Percentiles rank a stretch among this genome's conserved stretches.
These are phyloP conservation scores for Xylaria flabelliformis DNA, from an alignment of 495 filamentous ascomycete genomes.

Conservation along the genomic window DNA sequence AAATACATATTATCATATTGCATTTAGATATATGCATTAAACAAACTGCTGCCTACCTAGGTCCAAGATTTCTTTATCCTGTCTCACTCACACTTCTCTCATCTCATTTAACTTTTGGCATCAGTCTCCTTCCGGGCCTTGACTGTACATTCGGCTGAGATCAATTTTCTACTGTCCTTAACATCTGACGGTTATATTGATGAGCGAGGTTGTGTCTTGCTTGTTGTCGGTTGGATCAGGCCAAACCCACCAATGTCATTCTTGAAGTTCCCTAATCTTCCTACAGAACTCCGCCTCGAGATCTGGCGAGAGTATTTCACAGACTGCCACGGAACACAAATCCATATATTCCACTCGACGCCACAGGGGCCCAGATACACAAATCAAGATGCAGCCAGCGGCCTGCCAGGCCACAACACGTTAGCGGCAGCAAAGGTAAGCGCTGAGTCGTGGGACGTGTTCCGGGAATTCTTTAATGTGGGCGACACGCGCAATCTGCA, in stretches of 20 bases:
- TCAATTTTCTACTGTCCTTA: background rate
- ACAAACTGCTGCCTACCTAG: background rate
- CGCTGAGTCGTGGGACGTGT: conserved; percentile 2
- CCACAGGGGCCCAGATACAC: background rate
- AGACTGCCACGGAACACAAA: conserved; percentile 8
- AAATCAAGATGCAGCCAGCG: background rate
- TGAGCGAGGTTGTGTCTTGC: background rate
- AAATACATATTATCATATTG: background rate
- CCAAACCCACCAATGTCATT: background rate
- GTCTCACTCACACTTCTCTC: background rate
- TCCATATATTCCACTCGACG: conserved; percentile 11
- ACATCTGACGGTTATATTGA: background rate
- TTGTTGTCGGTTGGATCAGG: background rate
- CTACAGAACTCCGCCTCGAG: conserved; percentile 13
- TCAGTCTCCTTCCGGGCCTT: background rate
- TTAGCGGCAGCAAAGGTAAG: conserved; percentile 3
- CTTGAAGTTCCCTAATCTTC: conserved; percentile 2
- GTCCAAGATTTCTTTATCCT: background rate
- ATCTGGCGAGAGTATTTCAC: conserved; percentile 15
- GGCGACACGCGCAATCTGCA: conserved; percentile 1
- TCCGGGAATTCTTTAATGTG: background rate
- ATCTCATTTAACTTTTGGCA: background rate
- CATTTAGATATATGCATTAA: background rate
- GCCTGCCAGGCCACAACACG: background rate
- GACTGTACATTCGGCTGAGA: too few species aligned